phyloP scores from a whole-genome alignment of 495 filamentous ascomycete species.

The Talaromyces wortmannii region DNA sequence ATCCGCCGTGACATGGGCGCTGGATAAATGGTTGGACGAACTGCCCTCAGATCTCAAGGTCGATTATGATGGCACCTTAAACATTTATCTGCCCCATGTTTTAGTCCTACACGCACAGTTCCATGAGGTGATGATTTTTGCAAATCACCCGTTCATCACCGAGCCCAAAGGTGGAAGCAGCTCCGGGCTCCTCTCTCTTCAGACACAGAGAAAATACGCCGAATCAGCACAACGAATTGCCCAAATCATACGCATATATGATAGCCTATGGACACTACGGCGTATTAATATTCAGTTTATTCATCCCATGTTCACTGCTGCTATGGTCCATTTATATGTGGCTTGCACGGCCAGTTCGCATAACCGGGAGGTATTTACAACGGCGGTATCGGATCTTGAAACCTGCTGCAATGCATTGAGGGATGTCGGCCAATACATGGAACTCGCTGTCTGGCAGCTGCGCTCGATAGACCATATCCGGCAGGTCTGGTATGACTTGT shows the following conservation, averaged over 20 bases:
- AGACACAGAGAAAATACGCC: background rate
- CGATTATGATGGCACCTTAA: background rate
- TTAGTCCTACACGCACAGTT: background rate
- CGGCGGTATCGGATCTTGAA: slow-evolving; percentile 1
- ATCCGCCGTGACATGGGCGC: background rate
- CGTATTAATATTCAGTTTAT: slow-evolving; percentile 6
- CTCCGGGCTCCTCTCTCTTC: background rate
- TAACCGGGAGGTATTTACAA: background rate
- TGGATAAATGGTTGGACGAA: background rate
- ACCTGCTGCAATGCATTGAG: slow-evolving; percentile 4
- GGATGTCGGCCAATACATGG: background rate
- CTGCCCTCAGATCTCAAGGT: background rate
- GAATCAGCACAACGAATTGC: background rate
- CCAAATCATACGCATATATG: background rate
- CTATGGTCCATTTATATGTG: slow-evolving; percentile 5
- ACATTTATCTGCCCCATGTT: background rate
- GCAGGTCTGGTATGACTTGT: slow-evolving; percentile 4
- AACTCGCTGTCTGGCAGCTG: slow-evolving; percentile 4
- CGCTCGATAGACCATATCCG: slow-evolving; percentile 2
- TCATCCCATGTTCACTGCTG: slow-evolving; percentile 6
- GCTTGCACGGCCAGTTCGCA: slow-evolving; percentile 1
- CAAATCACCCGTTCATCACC: background rate
- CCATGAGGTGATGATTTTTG: background rate
- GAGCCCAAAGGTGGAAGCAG: background rate
- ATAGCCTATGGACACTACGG: background rate